Base-by-base conservation (phyloP, 768 basidiomycete species). In the Amanita inopinata region DNA sequence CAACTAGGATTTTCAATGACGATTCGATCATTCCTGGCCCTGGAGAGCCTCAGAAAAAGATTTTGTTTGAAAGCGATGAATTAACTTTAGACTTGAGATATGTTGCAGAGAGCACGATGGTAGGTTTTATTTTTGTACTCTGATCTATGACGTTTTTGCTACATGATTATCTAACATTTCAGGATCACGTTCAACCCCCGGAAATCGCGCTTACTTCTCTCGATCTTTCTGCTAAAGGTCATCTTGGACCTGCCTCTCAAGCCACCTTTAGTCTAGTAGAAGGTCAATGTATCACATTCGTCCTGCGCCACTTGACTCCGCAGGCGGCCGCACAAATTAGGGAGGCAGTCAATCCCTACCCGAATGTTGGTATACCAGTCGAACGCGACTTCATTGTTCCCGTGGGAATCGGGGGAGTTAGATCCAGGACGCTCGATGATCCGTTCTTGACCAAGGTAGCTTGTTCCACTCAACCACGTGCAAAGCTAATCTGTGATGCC, bases 211-310 rank as follows among this genome's bases (percentile, higher is more conserved):
- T 93, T 17, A 57, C 75, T 28, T 58, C 71, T 14, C 69, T 87
- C 7, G 82, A 91, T 54, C 64, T 87, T 43, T 73, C 62, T n/a
- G 60, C 51, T 0, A 75, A 80, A 56, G 89, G 88, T 0, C 84
- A 92, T 53, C 72, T 81, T 38, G 92, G 93, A 1, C 66, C 69
- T 3, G 79, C 71, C 5, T 73, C 78, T 14, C 70, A 65, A 48
- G 61, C 71, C 9, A 65, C 78, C 12, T 64, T 97, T 37, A 61
- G 65, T 18, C 65, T 97, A 15, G 56, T 62, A 15, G 94, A 97
- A 59, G 93, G 94, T 0, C 91, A 99, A 59, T 72, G 71, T 12
- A 80, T 97, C n/a, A 87, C 86, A 2, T 96, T 97, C 52, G 70
- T 96, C 11, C 62, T 97, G 52, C 69, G 92, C 31, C 80, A 76